Base-by-base conservation (phyloP, 805 yeast species). In the Brettanomyces anomalus region DNA sequence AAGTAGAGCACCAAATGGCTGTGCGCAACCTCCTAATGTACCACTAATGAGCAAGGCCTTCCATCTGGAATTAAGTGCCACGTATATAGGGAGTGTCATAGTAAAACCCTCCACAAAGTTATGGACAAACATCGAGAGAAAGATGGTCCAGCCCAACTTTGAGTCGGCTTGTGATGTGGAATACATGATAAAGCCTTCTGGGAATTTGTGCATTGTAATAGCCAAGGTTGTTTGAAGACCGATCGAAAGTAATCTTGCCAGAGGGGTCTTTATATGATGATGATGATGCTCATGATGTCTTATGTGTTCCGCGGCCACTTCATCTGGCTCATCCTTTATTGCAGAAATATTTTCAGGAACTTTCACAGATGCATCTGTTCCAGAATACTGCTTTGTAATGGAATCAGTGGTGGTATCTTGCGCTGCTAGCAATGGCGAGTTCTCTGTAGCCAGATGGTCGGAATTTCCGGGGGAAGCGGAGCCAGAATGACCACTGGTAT, bases 91-190 rank as follows among this genome's bases (percentile, higher is more conserved):
- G 37, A 89, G 68, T 13, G 95, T 86, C 85, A 90, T 89, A 14
- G 93, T 78, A 58, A 93, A 88, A 0, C 97, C 98, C 60, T 90
- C 98, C 18, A 89, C 81, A 51, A 87, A 81, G 60, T 93, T 93
- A 64, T 90, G 98, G 24, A 93, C 76, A 11, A 88, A 77, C 56
- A 90, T 70, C 39, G 96, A 87, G 17, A 89, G 59, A 55, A 93
- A 89, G 11, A 90, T 86, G 14, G 86, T 72, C 17, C 87, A 52
- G 0, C 97, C 97, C 21, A 88, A 63, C 45, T 71, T 64, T 2
- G 83, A 77, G 54, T 82, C 85, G 0, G 78, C 79, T 44, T 68
- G 66, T 2, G 87, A 72, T 0, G 93, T 88, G 30, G 83, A 84
- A 58, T 76, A 90, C 37, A 94, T 82, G 43, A 90, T 79, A 55